These are phyloP conservation scores for Porogramme epimiltina DNA, from an alignment of 1,284 basidiomycete genomes.

Conservation along the genomic window DNA sequence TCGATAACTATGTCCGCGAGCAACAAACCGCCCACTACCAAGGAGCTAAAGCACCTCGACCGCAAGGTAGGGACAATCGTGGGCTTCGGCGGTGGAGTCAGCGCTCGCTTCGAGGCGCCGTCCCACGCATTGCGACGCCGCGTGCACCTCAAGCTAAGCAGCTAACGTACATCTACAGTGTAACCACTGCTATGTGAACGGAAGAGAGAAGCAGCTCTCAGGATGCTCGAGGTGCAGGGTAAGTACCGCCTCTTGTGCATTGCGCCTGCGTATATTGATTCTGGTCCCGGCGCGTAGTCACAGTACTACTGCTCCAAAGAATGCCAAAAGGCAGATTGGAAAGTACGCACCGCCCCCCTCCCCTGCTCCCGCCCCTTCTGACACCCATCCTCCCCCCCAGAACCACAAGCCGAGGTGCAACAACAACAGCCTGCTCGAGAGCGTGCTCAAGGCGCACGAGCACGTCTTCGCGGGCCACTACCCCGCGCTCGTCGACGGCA, in stretches of 20 bases:
- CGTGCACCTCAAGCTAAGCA: too few relatives aligned
- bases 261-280: background rate
- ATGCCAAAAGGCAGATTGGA: constrained; percentile 32
- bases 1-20: too few relatives aligned
- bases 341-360: constrained; percentile 11
- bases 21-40: too few relatives aligned
- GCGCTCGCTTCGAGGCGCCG: too few relatives aligned
- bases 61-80: too few relatives aligned
- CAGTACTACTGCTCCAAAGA: constrained; percentile 32
- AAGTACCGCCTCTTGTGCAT: background rate
- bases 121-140: background rate
- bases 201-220: constrained; percentile 23
- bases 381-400: constrained; percentile 8
- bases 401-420: constrained; percentile 26
- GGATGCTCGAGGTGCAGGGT: constrained; percentile 28
- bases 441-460: constrained; percentile 21
- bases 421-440: constrained; percentile 24
- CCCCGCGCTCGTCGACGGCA: constrained; percentile 26
- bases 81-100: too few relatives aligned
- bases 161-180: constrained; percentile 24
- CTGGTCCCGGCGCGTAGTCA: constrained; percentile 19
- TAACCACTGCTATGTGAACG: constrained; percentile 23
- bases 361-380: background rate
- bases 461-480: constrained; percentile 17
- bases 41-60: too few relatives aligned